phyloP scores from a whole-genome alignment of 768 basidiomycete species.

The Russula dissimulans region DNA sequence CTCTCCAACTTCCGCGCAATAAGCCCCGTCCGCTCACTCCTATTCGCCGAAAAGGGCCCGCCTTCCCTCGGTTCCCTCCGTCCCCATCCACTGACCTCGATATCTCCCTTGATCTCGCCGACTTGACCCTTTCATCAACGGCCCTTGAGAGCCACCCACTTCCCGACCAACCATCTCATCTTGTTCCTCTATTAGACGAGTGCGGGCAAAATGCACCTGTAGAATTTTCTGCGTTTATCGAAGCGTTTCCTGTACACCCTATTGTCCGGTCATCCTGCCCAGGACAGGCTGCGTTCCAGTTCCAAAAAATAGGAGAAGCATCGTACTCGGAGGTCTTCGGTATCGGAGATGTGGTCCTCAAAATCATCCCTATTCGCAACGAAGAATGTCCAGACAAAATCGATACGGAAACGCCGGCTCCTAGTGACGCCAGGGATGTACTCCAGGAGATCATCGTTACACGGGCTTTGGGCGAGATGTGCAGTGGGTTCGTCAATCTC shows the following conservation, averaged over 20 bases:
- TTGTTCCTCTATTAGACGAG: conserved; percentile 57
- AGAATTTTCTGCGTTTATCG: conserved; percentile 78
- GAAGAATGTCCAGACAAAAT: conserved; percentile 28
- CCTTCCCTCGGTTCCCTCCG: conserved; percentile 34
- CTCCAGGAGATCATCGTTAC: conserved; percentile 76
- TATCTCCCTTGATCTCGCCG: conserved; percentile 40
- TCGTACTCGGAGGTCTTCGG: conserved; percentile 96
- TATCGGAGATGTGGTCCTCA: conserved; percentile 81
- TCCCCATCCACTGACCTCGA: conserved; percentile 45
- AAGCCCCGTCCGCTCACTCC: conserved; percentile 62
- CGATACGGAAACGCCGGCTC: conserved; percentile 49
- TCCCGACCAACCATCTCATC: conserved; percentile 39
- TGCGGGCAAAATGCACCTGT: conserved; percentile 61
- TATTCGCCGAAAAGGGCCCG: conserved; percentile 38
- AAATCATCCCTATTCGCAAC: conserved; percentile 70
- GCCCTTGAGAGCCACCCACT: conserved; percentile 18
- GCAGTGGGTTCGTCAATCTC: conserved; percentile 70
- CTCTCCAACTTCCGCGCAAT: conserved; percentile 16
- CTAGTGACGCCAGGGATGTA: conserved; percentile 65
- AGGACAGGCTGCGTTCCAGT: conserved; percentile 41
- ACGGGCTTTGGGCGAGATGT: conserved; percentile 65
- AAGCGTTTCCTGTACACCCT: conserved; percentile 67
- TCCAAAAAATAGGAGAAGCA: conserved; percentile 91
- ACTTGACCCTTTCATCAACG: conserved; percentile 29
- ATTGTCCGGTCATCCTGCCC: conserved; percentile 36